These are phyloP conservation scores for Amaranthus hypochondriacus DNA, from an alignment of 148 eudicot genomes.

Conservation along the genomic window DNA sequence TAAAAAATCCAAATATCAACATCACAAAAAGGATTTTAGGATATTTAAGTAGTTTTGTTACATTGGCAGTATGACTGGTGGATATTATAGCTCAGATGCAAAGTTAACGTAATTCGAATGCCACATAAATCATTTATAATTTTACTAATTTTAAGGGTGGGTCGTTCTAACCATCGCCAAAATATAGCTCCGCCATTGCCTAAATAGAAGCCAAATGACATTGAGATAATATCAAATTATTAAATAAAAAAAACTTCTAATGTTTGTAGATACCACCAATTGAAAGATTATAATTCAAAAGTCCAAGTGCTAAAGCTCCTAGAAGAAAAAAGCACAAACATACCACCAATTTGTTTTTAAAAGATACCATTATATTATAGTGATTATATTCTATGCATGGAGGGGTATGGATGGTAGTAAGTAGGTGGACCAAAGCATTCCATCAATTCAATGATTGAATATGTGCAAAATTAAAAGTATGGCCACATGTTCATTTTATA, in stretches of 20 bases:
- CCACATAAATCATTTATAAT: too few species aligned
- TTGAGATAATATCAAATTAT: neutral
- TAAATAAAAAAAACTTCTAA: neutral
- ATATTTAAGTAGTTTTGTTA: too few species aligned
- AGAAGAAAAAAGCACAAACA: constrained; percentile 4
- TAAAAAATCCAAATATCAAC: too few species aligned
- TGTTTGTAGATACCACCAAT: neutral
- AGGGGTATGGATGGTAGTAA: constrained; percentile 21
- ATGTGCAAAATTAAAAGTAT: constrained; percentile 18
- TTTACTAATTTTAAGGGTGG: too few species aligned
- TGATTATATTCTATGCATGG: constrained; percentile 15
- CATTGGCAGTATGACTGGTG: too few species aligned
- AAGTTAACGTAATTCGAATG: too few species aligned
- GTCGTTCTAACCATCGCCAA: too few species aligned
- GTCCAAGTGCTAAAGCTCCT: constrained; percentile 9
- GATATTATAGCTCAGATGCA: too few species aligned
- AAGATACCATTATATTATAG: constrained; percentile 3
- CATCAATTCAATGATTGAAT: constrained; percentile 20
- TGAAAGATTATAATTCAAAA: neutral
- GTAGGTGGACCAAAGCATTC: constrained; percentile 21
- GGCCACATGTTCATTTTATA: constrained; percentile 16
- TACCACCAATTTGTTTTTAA: neutral
- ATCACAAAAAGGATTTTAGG: too few species aligned
- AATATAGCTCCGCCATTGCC: too few species aligned
- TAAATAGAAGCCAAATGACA: too few species aligned